A percentile compares a stretch with the other conserved stretches of the same genome.
Evolutionary conservation across 2,329 filamentous ascomycete species (phyloP).

Genomic region (Fusarium coicis): DNA sequence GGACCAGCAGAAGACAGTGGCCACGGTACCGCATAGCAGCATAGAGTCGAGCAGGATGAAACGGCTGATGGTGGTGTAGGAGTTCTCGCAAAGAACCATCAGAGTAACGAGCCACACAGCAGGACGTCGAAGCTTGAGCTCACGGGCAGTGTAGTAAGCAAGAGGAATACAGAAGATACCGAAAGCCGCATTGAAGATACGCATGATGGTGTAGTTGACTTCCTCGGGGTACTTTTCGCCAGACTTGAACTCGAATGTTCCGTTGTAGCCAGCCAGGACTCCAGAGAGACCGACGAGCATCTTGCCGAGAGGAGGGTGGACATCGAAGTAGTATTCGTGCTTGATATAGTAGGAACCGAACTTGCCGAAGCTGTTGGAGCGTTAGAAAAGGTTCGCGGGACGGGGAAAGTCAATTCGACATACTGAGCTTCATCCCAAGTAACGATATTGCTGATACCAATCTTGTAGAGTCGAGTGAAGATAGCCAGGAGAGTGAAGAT

Average conservation of each 20-base stretch:
- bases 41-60: conserved; percentile 99
- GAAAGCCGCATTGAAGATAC: conserved; percentile 95
- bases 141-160: conserved; percentile 94
- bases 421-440: conserved; percentile 76
- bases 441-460: conserved; percentile 73
- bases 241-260: conserved; percentile 99
- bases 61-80: conserved; percentile 97
- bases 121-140: conserved; percentile 85
- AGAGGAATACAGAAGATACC: conserved; percentile 92
- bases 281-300: conserved; percentile 98
- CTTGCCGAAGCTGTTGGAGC: conserved; percentile 79
- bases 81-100: conserved; percentile 99
- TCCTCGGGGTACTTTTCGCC: conserved; percentile 94
- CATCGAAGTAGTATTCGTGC: conserved; percentile 95
- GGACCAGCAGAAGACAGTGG: conserved; percentile 95
- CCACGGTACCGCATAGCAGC: conserved; percentile 98
- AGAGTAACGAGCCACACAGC: conserved; percentile 95
- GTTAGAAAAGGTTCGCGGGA: conserved; percentile 15
- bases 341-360: conserved; percentile 99
- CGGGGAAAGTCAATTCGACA: conserved; percentile 44
- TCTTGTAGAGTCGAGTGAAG: conserved; percentile 76
- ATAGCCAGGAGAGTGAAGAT: conserved; percentile 71
- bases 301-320: conserved; percentile 95
- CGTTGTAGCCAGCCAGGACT: conserved; percentile 97
- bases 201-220: conserved; percentile 98